Evolutionary conservation across 805 yeast genomes (phyloP).

Genomic region (Isabelozyma rhagii): DNA sequence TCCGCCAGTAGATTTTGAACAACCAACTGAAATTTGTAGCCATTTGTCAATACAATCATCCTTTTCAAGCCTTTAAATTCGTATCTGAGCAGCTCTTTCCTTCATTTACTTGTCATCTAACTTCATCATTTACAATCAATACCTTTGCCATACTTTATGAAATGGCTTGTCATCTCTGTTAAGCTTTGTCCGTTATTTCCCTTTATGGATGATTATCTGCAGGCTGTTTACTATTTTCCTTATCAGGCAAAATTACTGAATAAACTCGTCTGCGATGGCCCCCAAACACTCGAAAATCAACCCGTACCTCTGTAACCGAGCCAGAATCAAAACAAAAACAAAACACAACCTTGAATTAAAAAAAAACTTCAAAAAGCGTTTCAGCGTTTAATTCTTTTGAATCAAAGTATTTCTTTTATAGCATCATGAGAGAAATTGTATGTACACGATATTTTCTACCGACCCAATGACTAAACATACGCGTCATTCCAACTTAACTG

Average conservation of each 20-base stretch:
- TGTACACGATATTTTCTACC: slow-evolving; percentile 3
- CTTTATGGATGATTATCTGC: background rate
- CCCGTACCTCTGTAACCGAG: background rate
- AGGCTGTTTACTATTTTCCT: background rate
- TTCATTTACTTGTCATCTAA: too few relatives aligned
- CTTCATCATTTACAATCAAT: background rate
- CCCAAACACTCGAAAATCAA: background rate
- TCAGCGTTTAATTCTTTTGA: background rate
- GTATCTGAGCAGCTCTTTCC: too few relatives aligned
- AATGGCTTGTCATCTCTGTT: too few relatives aligned
- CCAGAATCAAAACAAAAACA: background rate
- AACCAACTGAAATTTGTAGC: too few relatives aligned
- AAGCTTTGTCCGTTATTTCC: background rate
- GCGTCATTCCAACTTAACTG: too few relatives aligned
- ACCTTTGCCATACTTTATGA: too few relatives aligned
- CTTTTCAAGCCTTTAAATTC: too few relatives aligned
- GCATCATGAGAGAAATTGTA: slow-evolving; percentile 22
- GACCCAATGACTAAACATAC: too few relatives aligned
- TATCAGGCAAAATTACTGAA: background rate
- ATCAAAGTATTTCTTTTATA: background rate
- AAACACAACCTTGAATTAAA: background rate
- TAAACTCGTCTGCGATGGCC: background rate
- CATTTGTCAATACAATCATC: too few relatives aligned
- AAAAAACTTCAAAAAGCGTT: background rate
- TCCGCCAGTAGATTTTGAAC: too few relatives aligned